Percentiles rank a stretch among this genome's conserved stretches.
Conservation (phyloP, 225 moss, liverwort and hornwort species). For the Takakia lepidozioides region DNA sequence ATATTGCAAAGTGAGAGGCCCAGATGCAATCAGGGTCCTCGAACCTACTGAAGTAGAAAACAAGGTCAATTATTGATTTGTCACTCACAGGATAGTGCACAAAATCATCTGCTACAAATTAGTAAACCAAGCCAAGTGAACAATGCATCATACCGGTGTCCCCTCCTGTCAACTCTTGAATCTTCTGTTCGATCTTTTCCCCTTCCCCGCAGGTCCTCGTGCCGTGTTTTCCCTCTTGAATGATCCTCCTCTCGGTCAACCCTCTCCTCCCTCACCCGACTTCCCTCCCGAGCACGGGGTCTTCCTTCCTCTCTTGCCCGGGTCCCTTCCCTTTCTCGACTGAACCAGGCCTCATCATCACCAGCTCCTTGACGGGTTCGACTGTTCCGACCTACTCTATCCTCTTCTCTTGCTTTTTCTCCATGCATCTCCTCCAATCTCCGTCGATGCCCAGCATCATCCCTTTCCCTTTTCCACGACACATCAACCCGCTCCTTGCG, state of each 20-base stretch:
- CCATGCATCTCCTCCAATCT: conserved; percentile 30
- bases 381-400: conserved; percentile 44
- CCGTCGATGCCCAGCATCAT: conserved; percentile 39
- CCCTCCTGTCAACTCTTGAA: conserved; percentile 55
- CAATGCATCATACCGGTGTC: conserved; percentile 45
- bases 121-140: too few species aligned
- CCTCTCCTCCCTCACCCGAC: conserved; percentile 44
- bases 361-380: conserved; percentile 48
- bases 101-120: too few species aligned
- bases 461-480: conserved; percentile 31
- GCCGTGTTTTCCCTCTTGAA: conserved; percentile 26
- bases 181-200: conserved; percentile 55
- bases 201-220: conserved; percentile 30
- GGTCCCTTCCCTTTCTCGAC: conserved; percentile 59
- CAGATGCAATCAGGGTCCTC: conserved; percentile 37
- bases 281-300: conserved; percentile 48
- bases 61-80: too few species aligned
- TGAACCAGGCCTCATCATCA: conserved; percentile 57
- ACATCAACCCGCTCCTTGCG: conserved; percentile 40
- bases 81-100: too few species aligned
- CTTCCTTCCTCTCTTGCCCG: conserved; percentile 60
- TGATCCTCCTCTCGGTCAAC: conserved; percentile 69
- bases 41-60: too few species aligned
- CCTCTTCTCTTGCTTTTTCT: conserved; percentile 36
- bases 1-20: too few species aligned